Evolutionary conservation across 176 grass and related monocot genomes (phyloP).

Genomic region (Raddia distichophylla): DNA sequence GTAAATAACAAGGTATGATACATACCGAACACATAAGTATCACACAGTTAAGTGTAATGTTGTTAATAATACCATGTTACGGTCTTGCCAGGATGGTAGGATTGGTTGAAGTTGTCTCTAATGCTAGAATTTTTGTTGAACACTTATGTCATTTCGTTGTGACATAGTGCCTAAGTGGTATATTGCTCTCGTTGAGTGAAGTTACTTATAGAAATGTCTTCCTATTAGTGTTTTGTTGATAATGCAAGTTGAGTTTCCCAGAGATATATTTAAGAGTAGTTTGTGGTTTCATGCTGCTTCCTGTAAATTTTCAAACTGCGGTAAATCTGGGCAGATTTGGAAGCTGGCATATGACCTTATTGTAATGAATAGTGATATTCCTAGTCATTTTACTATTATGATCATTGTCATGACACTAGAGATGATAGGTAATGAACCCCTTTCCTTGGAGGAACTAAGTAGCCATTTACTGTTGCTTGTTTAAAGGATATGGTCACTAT

Average conservation of each 20-base stretch:
- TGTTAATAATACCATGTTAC: background rate
- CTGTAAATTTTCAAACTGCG: background rate
- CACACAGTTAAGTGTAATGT: background rate
- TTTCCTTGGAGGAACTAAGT: constrained; percentile 5
- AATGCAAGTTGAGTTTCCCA: background rate
- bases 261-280: background rate
- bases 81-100: too few species aligned
- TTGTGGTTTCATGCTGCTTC: background rate
- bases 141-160: constrained; percentile 1
- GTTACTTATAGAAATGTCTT: constrained; percentile 12
- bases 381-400: constrained; percentile 5
- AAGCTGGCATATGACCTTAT: constrained; percentile 5
- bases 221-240: background rate
- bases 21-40: background rate
- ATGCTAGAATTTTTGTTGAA: background rate
- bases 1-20: background rate
- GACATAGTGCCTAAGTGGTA: background rate
- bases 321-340: background rate
- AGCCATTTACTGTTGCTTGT: constrained; percentile 11
- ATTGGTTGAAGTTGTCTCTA: too few species aligned
- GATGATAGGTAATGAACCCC: constrained; percentile 10
- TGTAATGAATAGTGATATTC: constrained; percentile 2
- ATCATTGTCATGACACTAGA: background rate
- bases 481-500: constrained; percentile 5
- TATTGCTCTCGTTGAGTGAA: background rate